A percentile compares a stretch with the other conserved stretches of the same genome.
Evolutionary conservation across 176 grass and related monocot genomes (phyloP).

Genomic region (Raddia distichophylla): DNA sequence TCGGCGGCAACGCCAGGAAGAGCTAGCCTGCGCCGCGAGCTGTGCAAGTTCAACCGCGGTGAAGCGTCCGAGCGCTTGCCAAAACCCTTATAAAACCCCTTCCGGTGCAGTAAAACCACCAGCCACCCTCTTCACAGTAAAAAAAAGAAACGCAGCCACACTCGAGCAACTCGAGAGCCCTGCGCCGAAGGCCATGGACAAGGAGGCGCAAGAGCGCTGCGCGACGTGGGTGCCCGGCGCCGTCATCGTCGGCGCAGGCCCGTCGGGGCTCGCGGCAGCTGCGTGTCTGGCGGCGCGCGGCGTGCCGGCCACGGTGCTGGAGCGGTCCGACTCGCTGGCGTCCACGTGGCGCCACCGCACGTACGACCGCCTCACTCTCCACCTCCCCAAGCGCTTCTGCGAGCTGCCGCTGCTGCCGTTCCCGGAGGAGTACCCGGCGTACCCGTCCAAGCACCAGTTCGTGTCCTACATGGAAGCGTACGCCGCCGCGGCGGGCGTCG

Average conservation of each 20-base stretch:
- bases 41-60: neutral
- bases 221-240: constrained; percentile 58
- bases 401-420: constrained; percentile 85
- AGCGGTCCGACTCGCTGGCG: constrained; percentile 80
- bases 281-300: constrained; percentile 76
- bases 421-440: constrained; percentile 64
- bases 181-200: constrained; percentile 24
- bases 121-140: constrained; percentile 29
- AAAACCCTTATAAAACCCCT: constrained; percentile 66
- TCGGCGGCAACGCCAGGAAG: neutral
- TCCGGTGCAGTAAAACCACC: constrained; percentile 21
- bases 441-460: constrained; percentile 92
- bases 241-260: constrained; percentile 84
- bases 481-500: constrained; percentile 53
- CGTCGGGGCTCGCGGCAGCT: constrained; percentile 77
- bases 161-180: neutral
- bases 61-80: neutral
- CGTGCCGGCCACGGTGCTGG: constrained; percentile 74
- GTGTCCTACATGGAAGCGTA: constrained; percentile 81
- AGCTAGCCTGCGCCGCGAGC: neutral
- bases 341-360: constrained; percentile 88
- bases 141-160: constrained; percentile 19
- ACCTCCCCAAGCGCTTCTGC: constrained; percentile 94
- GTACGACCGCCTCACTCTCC: constrained; percentile 89
- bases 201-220: constrained; percentile 19